These are phyloP conservation scores for Myochromella boudieri DNA, from an alignment of 768 basidiomycete species.

Conservation along the genomic window DNA sequence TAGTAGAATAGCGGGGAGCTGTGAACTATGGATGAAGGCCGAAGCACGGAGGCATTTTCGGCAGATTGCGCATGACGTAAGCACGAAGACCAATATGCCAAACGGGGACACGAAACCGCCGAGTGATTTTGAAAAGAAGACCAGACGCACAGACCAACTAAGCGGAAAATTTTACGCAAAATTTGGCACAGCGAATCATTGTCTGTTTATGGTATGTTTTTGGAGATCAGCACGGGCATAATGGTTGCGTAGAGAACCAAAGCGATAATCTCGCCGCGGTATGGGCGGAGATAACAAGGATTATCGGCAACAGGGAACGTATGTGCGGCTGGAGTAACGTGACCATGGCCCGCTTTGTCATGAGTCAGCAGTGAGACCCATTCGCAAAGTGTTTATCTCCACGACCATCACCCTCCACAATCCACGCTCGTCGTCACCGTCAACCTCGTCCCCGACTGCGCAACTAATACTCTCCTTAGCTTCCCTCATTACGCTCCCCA, in stretches of 20 bases:
- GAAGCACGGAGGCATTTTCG: constrained; percentile 1
- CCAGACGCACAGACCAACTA: no score
- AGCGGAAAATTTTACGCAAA: no score
- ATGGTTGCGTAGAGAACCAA: no score
- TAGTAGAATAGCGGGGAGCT: no score
- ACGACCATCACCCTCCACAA: constrained; percentile 9
- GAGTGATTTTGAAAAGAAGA: no score
- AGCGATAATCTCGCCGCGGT: constrained; percentile 13
- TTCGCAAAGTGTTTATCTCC: constrained; percentile 14
- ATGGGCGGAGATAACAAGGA: constrained; percentile 6
- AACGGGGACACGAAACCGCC: neutral
- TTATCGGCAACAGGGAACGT: constrained; percentile 3
- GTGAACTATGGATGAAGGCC: no score
- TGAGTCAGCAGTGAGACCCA: constrained; percentile 21
- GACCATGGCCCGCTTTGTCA: neutral
- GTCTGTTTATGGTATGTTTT: no score
- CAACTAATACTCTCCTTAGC: no score
- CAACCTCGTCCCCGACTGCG: no score
- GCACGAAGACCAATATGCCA: neutral
- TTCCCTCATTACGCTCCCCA: no score
- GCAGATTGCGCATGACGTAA: neutral
- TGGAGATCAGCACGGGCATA: no score
- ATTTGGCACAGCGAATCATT: no score
- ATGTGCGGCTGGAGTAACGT: constrained; percentile 11
- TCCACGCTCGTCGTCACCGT: neutral